Evolutionary conservation across 345 rosid species (phyloP), one percentile per base, ranked within the genome.

Genomic region (Pistacia vera): DNA sequence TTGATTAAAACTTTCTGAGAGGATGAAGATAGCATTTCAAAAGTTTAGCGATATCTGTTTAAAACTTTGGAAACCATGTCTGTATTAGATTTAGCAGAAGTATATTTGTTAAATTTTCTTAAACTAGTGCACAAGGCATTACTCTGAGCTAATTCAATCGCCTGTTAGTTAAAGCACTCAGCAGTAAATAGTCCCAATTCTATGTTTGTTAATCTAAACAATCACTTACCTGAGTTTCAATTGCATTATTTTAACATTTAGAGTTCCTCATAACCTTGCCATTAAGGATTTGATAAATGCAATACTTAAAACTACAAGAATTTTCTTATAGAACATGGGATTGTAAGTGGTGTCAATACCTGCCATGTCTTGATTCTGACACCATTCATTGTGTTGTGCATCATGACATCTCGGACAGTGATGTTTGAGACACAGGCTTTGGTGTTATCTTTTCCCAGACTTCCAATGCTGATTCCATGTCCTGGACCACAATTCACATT

Each of bases 281-380:
- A 41, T 41, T 41, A 5, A 41, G 46, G 46, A 41, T 41, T 41
- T 41, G 46, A 1, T 41, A 5, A 5, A 7, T 41, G 46, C 1
- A 8, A 41, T 41, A 8, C 46, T 41, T 41, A 41, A 8, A 41
- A 41, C 46, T 41, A 41, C 8, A 41, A 41, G 8, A 41, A 41
- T 54, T 54, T 54, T 54, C 18, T 54, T 16, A 54, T 13, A 16
- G 57, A 20, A 55, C 44, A 52, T 66, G 41, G 68, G 55, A 65
- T 55, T 60, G 54, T 51, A 54, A 75, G 28, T 77, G 54, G 35
- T 52, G 62, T 61, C 55, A 61, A 69, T 88, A 95, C 99, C 98
- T 96, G 98, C 99, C 99, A 93, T 4, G 98, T 96, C 91, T 96
- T 96, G 72, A 96, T 91, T 80, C 97, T 85, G 86, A 91, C 97